Base-by-base conservation (phyloP, 1,284 basidiomycete species). In the Papiliotrema fonsecae region DNA sequence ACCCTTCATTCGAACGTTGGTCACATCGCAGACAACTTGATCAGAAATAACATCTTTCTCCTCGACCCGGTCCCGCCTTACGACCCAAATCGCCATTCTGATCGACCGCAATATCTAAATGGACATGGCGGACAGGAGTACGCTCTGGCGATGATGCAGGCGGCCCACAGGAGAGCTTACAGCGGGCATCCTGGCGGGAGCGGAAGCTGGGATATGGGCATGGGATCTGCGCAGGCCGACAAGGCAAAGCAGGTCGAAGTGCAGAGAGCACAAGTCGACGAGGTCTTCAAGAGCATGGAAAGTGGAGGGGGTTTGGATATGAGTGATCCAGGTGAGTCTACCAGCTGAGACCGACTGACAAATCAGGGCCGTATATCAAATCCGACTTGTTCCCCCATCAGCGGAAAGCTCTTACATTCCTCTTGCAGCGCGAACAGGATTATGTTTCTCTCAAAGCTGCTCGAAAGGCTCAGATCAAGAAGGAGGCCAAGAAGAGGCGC, bases 331-430 rank as follows among this genome's bases (percentile, higher is more conserved):
- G 78, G 87, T 87, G 69, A 65, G 81, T 80, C 44, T 1, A 18
- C 3, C 10, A 38, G 22, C 16, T 25, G 32, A 16, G n/a, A 4
- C 6, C 24, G 18, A n/a, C 30, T 52, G 16, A 40, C 14, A 9
- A 18, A 56, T 50, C 64, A 91, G 88, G 79, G 39, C 74, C 81
- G n/a, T 83, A 90, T 63, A 83, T 98, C 54, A 84, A 84, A 30
- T 96, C 96, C n/a, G 79, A 75, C 38, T 78, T 99, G 7, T 97
- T 97, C 72, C 88, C 92, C 16, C 96, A 99, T 76, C 96, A 99
- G 76, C 94, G 94, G 76, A 94, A 96, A 72, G 96, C 93, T 21
- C 78, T 99, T 21, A 91, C 93, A 0, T 99, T 99, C 74, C 76
- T 99, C 42, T 78, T 97, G n/a, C 89, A 94, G 62, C 82, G 93